These are phyloP conservation scores for Ramichloridium luteum DNA, from an alignment of 2,329 filamentous ascomycete species.

Conservation along the genomic window DNA sequence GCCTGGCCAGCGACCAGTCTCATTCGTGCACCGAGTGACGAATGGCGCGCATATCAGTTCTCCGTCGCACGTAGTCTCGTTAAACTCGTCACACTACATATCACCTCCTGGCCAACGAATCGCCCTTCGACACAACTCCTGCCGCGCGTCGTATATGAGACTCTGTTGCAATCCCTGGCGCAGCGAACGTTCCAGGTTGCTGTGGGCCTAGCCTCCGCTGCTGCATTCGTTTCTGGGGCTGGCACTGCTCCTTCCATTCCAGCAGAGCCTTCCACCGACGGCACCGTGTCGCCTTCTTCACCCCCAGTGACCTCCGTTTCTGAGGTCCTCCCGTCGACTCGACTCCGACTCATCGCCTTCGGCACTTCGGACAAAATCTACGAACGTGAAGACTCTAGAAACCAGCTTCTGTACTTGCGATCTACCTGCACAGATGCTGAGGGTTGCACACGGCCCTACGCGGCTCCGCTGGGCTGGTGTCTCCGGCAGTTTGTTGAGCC, in stretches of 20 bases:
- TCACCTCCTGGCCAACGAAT: constrained; percentile 38
- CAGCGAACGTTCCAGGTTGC: constrained; percentile 18
- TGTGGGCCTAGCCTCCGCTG: constrained; percentile 3
- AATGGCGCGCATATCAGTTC: constrained; percentile 33
- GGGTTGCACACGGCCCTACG: constrained; percentile 28
- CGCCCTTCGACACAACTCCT: constrained; percentile 28
- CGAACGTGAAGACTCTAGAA: constrained; percentile 34
- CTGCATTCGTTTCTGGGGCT: too few relatives aligned
- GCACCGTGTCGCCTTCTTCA: too few relatives aligned
- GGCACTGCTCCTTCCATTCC: too few relatives aligned
- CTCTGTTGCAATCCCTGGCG: constrained; percentile 26
- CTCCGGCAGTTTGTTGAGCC: constrained; percentile 35
- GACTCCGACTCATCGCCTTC: constrained; percentile 35
- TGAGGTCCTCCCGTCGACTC: constrained; percentile 15
- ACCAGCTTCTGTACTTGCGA: constrained; percentile 36
- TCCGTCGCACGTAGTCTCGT: constrained; percentile 19
- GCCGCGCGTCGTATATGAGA: constrained; percentile 34
- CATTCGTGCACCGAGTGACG: constrained; percentile 29
- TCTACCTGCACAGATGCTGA: constrained; percentile 32
- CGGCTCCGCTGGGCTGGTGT: constrained; percentile 35
- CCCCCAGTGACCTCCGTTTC: too few relatives aligned
- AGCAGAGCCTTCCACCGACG: too few relatives aligned
- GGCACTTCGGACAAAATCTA: constrained; percentile 36
- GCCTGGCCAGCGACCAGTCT: constrained; percentile 36
- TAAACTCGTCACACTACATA: constrained; percentile 34